These are phyloP conservation scores for Auriscalpium microsporum DNA, from an alignment of 768 basidiomycete species.

Conservation along the genomic window DNA sequence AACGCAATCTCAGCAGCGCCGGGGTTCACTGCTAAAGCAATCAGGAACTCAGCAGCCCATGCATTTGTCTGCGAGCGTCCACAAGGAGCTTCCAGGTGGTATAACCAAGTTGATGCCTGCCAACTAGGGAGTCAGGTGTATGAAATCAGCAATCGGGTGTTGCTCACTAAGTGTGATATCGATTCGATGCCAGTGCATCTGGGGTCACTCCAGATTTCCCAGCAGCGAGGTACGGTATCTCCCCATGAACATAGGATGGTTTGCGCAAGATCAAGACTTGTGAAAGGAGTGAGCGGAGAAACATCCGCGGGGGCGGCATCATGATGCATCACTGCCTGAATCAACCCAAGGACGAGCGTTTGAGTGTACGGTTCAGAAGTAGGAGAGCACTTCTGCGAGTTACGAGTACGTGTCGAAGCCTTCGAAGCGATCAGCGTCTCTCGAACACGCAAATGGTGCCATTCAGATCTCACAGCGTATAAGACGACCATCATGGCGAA, in stretches of 20 bases:
- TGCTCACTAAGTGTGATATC: constrained; percentile 40
- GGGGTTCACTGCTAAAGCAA: constrained; percentile 4
- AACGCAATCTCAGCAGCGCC: constrained; percentile 7
- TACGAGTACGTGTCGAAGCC: not conserved
- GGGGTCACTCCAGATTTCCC: constrained; percentile 53
- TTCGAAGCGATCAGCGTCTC: not conserved
- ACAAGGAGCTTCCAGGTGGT: constrained; percentile 25
- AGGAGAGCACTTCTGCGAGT: not conserved
- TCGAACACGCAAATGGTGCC: not conserved
- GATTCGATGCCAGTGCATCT: constrained; percentile 40
- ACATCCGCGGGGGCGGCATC: constrained; percentile 10
- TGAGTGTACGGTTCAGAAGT: not conserved
- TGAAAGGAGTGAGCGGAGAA: not conserved
- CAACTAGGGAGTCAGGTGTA: not conserved
- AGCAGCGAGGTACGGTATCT: constrained; percentile 50
- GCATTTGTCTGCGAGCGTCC: constrained; percentile 3
- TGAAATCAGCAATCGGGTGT: not conserved
- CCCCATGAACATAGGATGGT: constrained; percentile 53
- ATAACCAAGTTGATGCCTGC: constrained; percentile 50
- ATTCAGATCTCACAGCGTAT: constrained; percentile 7
- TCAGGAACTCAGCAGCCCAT: constrained; percentile 13
- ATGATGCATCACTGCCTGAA: constrained; percentile 4
- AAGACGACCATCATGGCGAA: constrained; percentile 16
- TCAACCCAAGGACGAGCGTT: constrained; percentile 1
- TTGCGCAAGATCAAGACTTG: constrained; percentile 33